phyloP scores from a whole-genome alignment of 192 early-diverging fungal species.

The Coemansia sp. region DNA sequence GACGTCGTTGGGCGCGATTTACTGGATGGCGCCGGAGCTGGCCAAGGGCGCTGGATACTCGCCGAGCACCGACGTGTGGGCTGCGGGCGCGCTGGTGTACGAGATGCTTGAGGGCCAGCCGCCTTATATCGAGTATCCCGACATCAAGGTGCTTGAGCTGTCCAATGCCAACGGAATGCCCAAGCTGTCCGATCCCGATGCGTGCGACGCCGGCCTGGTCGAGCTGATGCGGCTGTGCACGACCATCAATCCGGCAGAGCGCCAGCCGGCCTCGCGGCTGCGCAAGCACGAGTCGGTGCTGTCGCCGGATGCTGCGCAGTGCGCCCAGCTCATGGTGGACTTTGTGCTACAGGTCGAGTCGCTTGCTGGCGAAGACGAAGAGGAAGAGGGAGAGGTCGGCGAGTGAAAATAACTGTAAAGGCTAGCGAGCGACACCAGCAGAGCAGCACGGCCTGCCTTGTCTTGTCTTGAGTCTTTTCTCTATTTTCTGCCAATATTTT shows the following conservation, averaged over 20 bases:
- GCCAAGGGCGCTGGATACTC: constrained; percentile 48
- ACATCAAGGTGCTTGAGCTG: constrained; percentile 53
- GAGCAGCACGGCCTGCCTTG: not conserved
- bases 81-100: constrained; percentile 43
- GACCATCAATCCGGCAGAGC: constrained; percentile 21
- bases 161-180: constrained; percentile 49
- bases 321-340: constrained; percentile 46
- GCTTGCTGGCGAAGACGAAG: constrained; percentile 35
- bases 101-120: constrained; percentile 57
- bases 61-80: constrained; percentile 51
- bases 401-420: constrained; percentile 2
- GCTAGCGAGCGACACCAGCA: too few species aligned
- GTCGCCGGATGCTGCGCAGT: constrained; percentile 28
- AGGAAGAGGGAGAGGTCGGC: constrained; percentile 10
- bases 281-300: constrained; percentile 46
- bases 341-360: constrained; percentile 48
- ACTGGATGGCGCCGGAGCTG: constrained; percentile 57
- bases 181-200: constrained; percentile 14
- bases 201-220: constrained; percentile 30
- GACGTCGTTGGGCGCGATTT: constrained; percentile 48
- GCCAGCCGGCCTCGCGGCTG: constrained; percentile 35
- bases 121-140: constrained; percentile 54
- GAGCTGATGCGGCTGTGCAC: constrained; percentile 43
- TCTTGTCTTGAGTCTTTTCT: not conserved
- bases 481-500: not conserved